Evolutionary conservation across 1,284 basidiomycete genomes (phyloP), one percentile per base, ranked within the genome.

Genomic region (Kalmanozyma brasiliensis): DNA sequence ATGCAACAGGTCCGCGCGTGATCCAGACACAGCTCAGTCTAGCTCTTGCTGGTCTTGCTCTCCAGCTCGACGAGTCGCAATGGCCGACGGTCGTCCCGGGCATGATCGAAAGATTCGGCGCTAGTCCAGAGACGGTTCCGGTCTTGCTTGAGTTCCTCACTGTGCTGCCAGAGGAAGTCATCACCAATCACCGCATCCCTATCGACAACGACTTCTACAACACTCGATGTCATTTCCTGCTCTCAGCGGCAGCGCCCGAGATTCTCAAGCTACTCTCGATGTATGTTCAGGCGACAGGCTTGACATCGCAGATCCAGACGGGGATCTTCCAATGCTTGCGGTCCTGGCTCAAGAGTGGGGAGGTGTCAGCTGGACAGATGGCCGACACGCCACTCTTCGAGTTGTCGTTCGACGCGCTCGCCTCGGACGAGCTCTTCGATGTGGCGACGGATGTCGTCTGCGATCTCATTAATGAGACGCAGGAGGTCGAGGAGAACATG

Each of bases 381-480:
- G 88, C 89, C 4, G 86, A 89, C 49, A 91, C 90, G 0, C 91
- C 94, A 2, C 86, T 98, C n/a, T 91, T 98, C 78, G 83, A 86
- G 10, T 90, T 89, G 76, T 67, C 76, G 4, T 79, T 81, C 46
- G 68, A 80, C 29, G 76, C 78, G 8, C 63, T 79, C 19, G 52
- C 53, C 13, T 70, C 70, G 8, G 92, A 96, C 26, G 87, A 88
- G 43, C 87, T 98, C 10, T 98, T 98, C 79, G 96, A 99, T 78
- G 83, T 90, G 2, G 94, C 93, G 0, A 92, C 95, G 36, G 92
- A 97, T 72, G 89, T 92, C 38, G 86, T 98, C 51, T 95, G 93
- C 83, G 94, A 97, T 80, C 84, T 98, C 70, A 94, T 98, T 60
- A 94, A 98, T 83, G 96, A 99, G 83, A 98, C 96, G 0, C 95